Conservation (phyloP, 129 eudicot species). For the Flaveria bidentis region DNA sequence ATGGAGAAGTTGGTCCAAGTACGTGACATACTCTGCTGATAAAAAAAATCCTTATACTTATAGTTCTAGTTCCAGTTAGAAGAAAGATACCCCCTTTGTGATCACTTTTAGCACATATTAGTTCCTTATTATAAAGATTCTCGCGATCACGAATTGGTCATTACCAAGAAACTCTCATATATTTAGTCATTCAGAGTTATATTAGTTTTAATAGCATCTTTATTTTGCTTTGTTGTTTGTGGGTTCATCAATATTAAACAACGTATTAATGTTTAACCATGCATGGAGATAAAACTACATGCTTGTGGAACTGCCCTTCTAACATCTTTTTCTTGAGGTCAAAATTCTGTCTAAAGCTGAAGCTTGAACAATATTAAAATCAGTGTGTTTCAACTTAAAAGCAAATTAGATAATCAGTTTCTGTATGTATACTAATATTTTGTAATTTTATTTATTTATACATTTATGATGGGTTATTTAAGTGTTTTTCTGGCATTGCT, state of each 20-base stretch:
- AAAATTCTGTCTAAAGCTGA: neutral
- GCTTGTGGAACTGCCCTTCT: neutral
- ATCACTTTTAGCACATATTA: neutral
- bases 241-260: neutral
- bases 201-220: neutral
- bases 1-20: neutral
- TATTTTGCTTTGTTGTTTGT: constrained; percentile 9
- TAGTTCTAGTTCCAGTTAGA: neutral
- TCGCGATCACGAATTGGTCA: neutral
- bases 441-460: too few relatives aligned
- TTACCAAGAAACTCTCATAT: neutral
- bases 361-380: neutral
- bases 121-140: neutral
- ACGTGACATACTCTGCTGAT: neutral
- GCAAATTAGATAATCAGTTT: neutral
- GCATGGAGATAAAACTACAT: neutral
- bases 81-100: neutral
- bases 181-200: neutral
- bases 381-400: neutral
- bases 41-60: too few relatives aligned
- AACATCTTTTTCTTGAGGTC: neutral
- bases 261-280: neutral
- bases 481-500: neutral
- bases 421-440: too few relatives aligned
- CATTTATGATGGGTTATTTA: too few relatives aligned